Conservation (phyloP, 2,329 filamentous ascomycete species). For the Colletotrichum kahawae region DNA sequence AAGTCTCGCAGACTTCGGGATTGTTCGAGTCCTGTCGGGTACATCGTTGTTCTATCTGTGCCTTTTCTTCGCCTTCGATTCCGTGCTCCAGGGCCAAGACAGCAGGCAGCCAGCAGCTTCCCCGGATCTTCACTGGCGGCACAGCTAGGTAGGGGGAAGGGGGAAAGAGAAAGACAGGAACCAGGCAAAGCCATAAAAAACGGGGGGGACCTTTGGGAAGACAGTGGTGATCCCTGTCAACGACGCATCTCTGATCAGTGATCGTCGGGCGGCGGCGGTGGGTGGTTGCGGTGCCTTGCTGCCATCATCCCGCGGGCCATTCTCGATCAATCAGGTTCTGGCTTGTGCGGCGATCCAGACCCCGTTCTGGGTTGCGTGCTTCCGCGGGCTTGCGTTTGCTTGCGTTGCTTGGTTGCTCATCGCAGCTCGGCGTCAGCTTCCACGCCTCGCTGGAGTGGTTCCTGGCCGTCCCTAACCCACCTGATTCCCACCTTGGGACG, state of each 20-base stretch:
- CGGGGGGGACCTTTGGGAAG: background rate
- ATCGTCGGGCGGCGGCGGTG: background rate
- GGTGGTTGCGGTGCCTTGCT: background rate
- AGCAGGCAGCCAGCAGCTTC: constrained; percentile 3
- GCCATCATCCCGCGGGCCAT: background rate
- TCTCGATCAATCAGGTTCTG: background rate
- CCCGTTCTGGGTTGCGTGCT: background rate
- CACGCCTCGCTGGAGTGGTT: background rate
- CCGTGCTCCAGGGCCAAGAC: background rate
- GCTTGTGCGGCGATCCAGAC: background rate
- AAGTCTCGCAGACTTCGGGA: background rate
- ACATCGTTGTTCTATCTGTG: background rate
- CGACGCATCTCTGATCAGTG: background rate
- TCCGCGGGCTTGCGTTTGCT: background rate
- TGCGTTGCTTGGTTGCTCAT: background rate
- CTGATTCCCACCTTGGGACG: background rate
- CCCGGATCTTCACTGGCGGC: constrained; percentile 15
- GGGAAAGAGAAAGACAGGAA: background rate
- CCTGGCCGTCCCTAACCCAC: background rate
- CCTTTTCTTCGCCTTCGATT: background rate
- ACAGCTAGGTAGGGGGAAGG: background rate
- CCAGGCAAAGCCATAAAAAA: background rate
- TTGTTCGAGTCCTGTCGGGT: background rate
- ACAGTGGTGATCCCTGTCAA: constrained; percentile 14
- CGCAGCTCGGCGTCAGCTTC: background rate